Evolutionary conservation across 306 rosid genomes (phyloP).

Genomic region (Pueraria montana): DNA sequence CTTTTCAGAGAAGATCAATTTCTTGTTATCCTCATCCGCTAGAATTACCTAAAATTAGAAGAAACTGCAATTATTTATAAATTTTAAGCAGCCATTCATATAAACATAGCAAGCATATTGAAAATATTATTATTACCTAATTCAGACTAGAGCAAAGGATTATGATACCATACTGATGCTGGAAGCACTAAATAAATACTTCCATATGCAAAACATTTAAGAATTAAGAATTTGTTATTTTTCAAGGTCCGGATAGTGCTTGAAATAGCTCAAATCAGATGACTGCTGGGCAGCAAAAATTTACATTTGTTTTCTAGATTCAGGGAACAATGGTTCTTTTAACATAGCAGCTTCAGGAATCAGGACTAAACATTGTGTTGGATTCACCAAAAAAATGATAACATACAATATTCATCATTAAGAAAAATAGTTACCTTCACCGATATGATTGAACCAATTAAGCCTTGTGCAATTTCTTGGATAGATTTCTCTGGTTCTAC

Average conservation of each 20-base stretch:
- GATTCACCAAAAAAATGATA: conserved; percentile 15
- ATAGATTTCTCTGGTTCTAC: conserved; percentile 71
- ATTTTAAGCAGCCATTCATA: conserved; percentile 29
- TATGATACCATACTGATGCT: not conserved
- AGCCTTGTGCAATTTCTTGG: conserved; percentile 74
- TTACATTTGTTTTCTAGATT: conserved; percentile 12
- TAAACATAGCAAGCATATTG: conserved; percentile 6
- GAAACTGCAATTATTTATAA: conserved; percentile 48
- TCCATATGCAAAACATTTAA: not conserved
- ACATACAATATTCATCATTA: conserved; percentile 9
- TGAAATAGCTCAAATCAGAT: conserved; percentile 38
- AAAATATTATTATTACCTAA: conserved; percentile 16
- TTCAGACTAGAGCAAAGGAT: conserved; percentile 24
- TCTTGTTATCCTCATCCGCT: conserved; percentile 81
- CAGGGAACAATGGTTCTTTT: not conserved
- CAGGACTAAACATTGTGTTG: conserved; percentile 8
- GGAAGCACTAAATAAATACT: conserved; percentile 28
- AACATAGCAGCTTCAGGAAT: conserved; percentile 10
- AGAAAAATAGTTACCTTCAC: conserved; percentile 67
- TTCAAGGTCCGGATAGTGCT: conserved; percentile 38
- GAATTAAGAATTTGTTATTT: not conserved
- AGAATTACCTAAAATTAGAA: conserved; percentile 72
- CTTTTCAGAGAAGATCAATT: conserved; percentile 86
- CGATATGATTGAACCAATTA: conserved; percentile 65
- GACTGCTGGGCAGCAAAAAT: conserved; percentile 6